Evolutionary conservation across 2,329 filamentous ascomycete genomes (phyloP).

Genomic region (Ilyonectria destructans): DNA sequence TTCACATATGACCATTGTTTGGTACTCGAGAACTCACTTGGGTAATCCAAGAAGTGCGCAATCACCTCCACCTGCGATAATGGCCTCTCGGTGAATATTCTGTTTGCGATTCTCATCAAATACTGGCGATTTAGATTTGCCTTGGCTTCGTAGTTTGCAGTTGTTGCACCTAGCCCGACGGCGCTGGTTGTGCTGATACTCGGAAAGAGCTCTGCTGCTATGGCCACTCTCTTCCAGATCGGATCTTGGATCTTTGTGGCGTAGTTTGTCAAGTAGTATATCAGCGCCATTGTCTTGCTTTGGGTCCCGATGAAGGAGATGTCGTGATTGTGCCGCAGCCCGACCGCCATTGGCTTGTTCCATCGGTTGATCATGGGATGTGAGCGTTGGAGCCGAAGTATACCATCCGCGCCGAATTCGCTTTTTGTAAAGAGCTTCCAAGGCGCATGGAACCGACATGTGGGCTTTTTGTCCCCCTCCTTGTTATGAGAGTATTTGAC

Average conservation of each 20-base stretch:
- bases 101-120: neutral
- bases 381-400: neutral
- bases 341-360: neutral
- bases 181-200: neutral
- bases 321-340: constrained; percentile 22
- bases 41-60: too few relatives aligned
- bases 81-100: too few relatives aligned
- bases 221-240: constrained; percentile 21
- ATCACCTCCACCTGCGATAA: too few relatives aligned
- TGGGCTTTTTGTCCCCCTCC: neutral
- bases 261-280: constrained; percentile 27
- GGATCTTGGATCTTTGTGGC: constrained; percentile 24
- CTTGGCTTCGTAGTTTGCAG: constrained; percentile 8
- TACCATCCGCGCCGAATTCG: too few relatives aligned
- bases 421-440: too few relatives aligned
- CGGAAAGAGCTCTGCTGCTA: constrained; percentile 7
- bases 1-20: too few relatives aligned
- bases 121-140: constrained; percentile 18
- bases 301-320: constrained; percentile 27
- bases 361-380: constrained; percentile 23
- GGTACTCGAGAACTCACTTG: too few relatives aligned
- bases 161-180: neutral
- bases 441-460: neutral
- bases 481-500: too few relatives aligned
- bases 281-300: constrained; percentile 18